Evolutionary conservation across 2,329 filamentous ascomycete genomes (phyloP).

Genomic region (Claviceps sp.): DNA sequence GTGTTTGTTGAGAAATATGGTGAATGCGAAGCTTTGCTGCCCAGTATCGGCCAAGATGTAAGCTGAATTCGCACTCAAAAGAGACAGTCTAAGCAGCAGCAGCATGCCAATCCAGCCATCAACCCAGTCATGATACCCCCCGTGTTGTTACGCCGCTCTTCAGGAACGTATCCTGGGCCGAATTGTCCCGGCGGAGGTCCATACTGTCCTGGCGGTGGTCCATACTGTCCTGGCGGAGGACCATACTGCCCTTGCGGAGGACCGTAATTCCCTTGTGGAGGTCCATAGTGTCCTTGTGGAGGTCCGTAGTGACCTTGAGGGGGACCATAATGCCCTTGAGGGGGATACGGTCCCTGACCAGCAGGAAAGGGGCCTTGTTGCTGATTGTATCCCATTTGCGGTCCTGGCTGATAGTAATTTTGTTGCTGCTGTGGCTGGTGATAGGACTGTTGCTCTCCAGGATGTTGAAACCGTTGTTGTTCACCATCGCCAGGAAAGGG

Average conservation of each 20-base stretch:
- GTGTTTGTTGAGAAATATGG: not conserved
- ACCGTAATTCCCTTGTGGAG: conserved; percentile 23
- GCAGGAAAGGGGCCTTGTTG: conserved; percentile 21
- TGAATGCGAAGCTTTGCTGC: not conserved
- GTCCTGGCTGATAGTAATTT: conserved; percentile 27
- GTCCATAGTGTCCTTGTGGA: conserved; percentile 9
- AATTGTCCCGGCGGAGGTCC: conserved; percentile 11
- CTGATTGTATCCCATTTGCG: conserved; percentile 30
- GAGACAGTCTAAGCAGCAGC: conserved; percentile 44
- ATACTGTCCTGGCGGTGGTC: conserved; percentile 19
- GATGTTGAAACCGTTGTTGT: conserved; percentile 15
- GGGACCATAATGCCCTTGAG: conserved; percentile 21
- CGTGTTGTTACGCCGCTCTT: conserved; percentile 19
- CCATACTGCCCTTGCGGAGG: conserved; percentile 20
- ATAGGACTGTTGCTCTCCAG: conserved; percentile 9
- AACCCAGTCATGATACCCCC: conserved; percentile 30
- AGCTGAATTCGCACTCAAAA: conserved; percentile 25
- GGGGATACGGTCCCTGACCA: conserved; percentile 21
- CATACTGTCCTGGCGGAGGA: conserved; percentile 10
- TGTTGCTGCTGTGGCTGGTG: conserved; percentile 17
- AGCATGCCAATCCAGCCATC: conserved; percentile 39
- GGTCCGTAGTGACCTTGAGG: conserved; percentile 21
- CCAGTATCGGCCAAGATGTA: not conserved
- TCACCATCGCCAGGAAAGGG: conserved; percentile 4
- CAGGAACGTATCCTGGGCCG: conserved; percentile 24